Conservation (phyloP, 2,329 filamentous ascomycete species). For the Microthyrium microscopicum region DNA sequence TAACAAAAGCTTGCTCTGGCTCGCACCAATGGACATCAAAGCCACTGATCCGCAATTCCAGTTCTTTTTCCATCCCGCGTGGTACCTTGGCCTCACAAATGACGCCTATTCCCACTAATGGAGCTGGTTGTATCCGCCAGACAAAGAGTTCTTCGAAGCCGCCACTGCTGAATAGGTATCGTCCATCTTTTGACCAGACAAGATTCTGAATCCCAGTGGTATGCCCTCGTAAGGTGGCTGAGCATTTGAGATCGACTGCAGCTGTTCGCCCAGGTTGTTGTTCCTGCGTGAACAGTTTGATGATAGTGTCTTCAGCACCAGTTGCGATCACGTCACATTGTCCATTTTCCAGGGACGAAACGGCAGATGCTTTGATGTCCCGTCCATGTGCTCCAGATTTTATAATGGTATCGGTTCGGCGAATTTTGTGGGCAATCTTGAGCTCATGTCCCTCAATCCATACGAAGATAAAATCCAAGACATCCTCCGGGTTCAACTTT, state of each 20-base stretch:
- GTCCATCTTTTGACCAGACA: conserved; percentile 50
- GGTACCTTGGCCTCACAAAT: conserved; percentile 34
- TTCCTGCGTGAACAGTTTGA: conserved; percentile 51
- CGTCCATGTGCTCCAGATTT: conserved; percentile 65
- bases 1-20: conserved; percentile 27
- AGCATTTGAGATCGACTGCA: conserved; percentile 13
- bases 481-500: conserved; percentile 26
- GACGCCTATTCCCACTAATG: conserved; percentile 35
- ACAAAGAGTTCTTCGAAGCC: conserved; percentile 81
- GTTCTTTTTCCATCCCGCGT: conserved; percentile 30
- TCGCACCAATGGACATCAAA: conserved; percentile 41
- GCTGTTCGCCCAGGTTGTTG: conserved; percentile 4
- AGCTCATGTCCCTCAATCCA: conserved; percentile 56
- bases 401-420: conserved; percentile 31
- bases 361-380: conserved; percentile 55
- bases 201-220: conserved; percentile 70
- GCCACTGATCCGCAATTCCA: conserved; percentile 69
- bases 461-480: conserved; percentile 39
- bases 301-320: conserved; percentile 53
- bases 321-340: conserved; percentile 49
- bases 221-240: conserved; percentile 46
- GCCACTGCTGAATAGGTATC: conserved; percentile 67
- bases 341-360: conserved; percentile 14
- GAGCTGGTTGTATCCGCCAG: conserved; percentile 50
- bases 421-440: conserved; percentile 23